A percentile compares a stretch with the other conserved stretches of the same genome.
phyloP scores from a whole-genome alignment of 2,329 filamentous ascomycete species.

The Fusarium napiforme region DNA sequence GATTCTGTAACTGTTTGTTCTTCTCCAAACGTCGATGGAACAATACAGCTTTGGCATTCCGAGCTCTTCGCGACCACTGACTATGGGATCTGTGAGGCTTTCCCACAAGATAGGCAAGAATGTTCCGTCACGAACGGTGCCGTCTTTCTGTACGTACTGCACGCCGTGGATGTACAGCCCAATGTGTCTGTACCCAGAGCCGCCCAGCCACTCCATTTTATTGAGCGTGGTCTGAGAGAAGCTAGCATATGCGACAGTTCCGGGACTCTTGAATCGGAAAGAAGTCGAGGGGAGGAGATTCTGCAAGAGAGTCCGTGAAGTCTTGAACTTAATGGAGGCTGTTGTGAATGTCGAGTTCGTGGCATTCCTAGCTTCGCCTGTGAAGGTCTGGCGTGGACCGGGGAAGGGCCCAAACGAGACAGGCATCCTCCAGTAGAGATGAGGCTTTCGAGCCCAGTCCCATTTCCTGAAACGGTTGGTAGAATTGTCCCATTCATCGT shows the following conservation, averaged over 20 bases:
- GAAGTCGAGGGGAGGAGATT: slow-evolving; percentile 55
- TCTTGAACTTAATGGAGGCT: slow-evolving; percentile 62
- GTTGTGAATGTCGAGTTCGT: slow-evolving; percentile 51
- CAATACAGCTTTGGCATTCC: slow-evolving; percentile 49
- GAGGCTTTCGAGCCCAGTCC: slow-evolving; percentile 23
- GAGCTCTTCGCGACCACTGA: slow-evolving; percentile 68
- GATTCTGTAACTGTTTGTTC: neutral
- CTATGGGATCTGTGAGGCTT: slow-evolving; percentile 65
- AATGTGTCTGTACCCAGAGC: slow-evolving; percentile 66
- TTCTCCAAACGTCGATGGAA: neutral
- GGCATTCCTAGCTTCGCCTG: slow-evolving; percentile 39
- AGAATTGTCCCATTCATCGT: slow-evolving; percentile 39
- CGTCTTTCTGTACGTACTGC: slow-evolving; percentile 62
- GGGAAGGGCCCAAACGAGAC: slow-evolving; percentile 41
- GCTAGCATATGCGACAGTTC: slow-evolving; percentile 58
- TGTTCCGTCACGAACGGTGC: slow-evolving; percentile 49
- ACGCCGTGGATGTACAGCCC: slow-evolving; percentile 73
- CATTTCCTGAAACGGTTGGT: slow-evolving; percentile 22
- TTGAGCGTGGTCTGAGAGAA: slow-evolving; percentile 57
- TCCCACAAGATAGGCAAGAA: slow-evolving; percentile 10
- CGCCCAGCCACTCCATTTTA: slow-evolving; percentile 70
- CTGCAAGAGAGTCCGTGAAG: slow-evolving; percentile 58
- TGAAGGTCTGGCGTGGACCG: slow-evolving; percentile 4
- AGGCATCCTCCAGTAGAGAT: slow-evolving; percentile 37
- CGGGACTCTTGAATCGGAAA: slow-evolving; percentile 61